Evolutionary conservation across 768 basidiomycete species (phyloP).

Genomic region (Thelephora ganbajun): DNA sequence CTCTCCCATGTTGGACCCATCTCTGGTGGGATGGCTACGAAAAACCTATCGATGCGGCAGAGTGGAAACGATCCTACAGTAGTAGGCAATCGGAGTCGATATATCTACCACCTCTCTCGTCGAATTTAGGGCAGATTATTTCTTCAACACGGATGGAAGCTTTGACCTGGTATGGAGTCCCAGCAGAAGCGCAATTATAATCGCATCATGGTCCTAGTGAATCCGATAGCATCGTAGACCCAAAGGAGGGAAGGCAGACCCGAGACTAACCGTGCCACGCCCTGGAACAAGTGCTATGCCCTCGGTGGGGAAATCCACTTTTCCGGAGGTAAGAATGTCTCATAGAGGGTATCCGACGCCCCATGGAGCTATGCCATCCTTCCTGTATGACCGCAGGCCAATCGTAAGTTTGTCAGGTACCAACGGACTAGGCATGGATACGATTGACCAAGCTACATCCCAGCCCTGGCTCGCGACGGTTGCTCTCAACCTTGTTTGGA

Average conservation of each 20-base stretch:
- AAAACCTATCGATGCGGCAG: constrained; percentile 31
- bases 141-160: too few species aligned
- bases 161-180: constrained; percentile 32
- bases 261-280: constrained; percentile 32
- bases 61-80: too few species aligned
- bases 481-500: neutral
- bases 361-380: constrained; percentile 45
- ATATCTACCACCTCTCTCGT: too few species aligned
- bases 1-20: constrained; percentile 40
- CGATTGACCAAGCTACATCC: constrained; percentile 11
- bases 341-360: constrained; percentile 38
- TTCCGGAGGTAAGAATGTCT: constrained; percentile 33
- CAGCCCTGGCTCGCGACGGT: constrained; percentile 4
- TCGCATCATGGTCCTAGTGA: constrained; percentile 46
- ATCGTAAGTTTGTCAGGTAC: neutral
- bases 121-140: too few species aligned
- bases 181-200: constrained; percentile 34
- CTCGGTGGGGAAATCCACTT: constrained; percentile 27
- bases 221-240: neutral
- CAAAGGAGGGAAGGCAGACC: neutral
- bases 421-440: neutral
- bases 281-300: constrained; percentile 39
- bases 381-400: constrained; percentile 18
- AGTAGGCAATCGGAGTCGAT: too few species aligned
- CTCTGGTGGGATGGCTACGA: constrained; percentile 52